Evolutionary conservation across 2,329 filamentous ascomycete genomes (phyloP), one percentile per base, ranked within the genome.

Genomic region (Whalleya microplaca): DNA sequence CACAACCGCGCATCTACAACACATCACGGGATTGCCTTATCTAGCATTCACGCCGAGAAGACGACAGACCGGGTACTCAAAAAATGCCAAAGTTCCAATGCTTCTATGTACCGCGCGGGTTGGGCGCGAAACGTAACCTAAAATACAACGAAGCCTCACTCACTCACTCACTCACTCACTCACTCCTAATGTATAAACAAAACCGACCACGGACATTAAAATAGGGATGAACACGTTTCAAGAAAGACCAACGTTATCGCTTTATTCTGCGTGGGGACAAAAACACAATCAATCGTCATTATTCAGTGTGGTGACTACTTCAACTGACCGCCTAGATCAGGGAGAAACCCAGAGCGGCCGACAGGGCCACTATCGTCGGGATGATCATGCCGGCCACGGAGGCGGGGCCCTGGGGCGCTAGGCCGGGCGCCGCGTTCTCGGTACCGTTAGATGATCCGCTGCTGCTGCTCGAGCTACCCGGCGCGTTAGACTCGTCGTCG

Each of bases 241-340:
- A 60, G 58, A 51, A n/a, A 49, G 50, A 50, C 51, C 53, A 43
- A 45, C 57, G 53, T n/a, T 56, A 42, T 46, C 45, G 51, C 53
- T 43, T 50, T 58, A 56, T 52, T 51, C 44, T 51, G 40, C 45
- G 57, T 21, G 45, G 48, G 51, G 53, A 12, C 5, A 29, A 29
- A 16, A 16, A 37, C 32, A 37, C 32, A 37, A 12, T 29, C 49
- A 49, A 45, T 58, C 44, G 53, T 50, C 60, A 58, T 63, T 61
- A 63, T 63, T 60, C 61, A 59, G 32, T 29, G 5, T 5, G 6
- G 61, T 45, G 41, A 51, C 51, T 63, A 61, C 27, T 56, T 61
- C 52, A 60, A 55, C 54, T 49, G 53, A 63, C 54, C 41, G 43
- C 47, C 60, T 63, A 63, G 53, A 63, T 55, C 53, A 63, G 21